These are phyloP conservation scores for Peltaster fructicola DNA, from an alignment of 2,329 filamentous ascomycete genomes.

Conservation along the genomic window DNA sequence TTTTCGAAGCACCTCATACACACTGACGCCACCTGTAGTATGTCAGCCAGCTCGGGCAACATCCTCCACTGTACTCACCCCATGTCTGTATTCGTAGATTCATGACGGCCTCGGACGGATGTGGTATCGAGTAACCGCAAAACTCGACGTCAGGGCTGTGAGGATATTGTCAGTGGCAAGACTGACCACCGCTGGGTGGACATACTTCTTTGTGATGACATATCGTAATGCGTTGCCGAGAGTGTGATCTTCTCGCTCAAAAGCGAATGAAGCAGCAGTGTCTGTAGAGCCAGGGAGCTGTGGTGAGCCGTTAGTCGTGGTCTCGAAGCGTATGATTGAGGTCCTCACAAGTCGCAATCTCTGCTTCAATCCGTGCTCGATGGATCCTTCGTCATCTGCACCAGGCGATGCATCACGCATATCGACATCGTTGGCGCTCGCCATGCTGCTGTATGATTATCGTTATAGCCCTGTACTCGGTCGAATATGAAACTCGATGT, in stretches of 20 bases:
- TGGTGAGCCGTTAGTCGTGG: slow-evolving; percentile 1
- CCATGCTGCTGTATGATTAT: too few relatives aligned
- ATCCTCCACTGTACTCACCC: slow-evolving; percentile 38
- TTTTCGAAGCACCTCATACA: slow-evolving; percentile 75
- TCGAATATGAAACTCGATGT: too few relatives aligned
- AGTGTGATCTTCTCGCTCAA: slow-evolving; percentile 85
- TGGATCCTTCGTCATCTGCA: too few relatives aligned
- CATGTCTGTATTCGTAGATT: slow-evolving; percentile 95
- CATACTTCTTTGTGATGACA: slow-evolving; percentile 97
- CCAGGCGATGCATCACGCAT: too few relatives aligned
- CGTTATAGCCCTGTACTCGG: too few relatives aligned
- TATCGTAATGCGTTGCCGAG: slow-evolving; percentile 86
- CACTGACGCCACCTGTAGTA: slow-evolving; percentile 52
- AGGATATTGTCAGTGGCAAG: slow-evolving; percentile 1
- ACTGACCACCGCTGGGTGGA: background rate
- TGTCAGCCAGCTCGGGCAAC: slow-evolving; percentile 1
- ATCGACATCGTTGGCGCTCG: too few relatives aligned
- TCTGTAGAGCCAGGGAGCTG: slow-evolving; percentile 71
- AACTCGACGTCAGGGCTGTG: slow-evolving; percentile 85
- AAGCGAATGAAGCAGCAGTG: slow-evolving; percentile 86
- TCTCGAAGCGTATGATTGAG: background rate
- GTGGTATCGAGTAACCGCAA: slow-evolving; percentile 93
- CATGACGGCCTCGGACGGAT: slow-evolving; percentile 92
- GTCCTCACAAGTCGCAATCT: slow-evolving; percentile 28
- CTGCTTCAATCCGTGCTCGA: too few relatives aligned